These are phyloP conservation scores for Actinomucor elegans DNA, from an alignment of 371 early-diverging fungal genomes.

Conservation along the genomic window DNA sequence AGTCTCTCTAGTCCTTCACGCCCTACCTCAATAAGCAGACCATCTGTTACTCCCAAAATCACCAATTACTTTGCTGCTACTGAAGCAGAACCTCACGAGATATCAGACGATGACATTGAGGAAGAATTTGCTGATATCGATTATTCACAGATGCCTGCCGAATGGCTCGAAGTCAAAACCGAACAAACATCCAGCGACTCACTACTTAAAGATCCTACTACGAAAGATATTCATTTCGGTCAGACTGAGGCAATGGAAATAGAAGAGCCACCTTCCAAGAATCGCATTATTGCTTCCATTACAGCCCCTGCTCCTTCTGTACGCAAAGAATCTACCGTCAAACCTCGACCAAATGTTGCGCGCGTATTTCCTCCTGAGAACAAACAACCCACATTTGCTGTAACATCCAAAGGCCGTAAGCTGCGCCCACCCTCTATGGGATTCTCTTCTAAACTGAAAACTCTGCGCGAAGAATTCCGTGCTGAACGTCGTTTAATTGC, in stretches of 20 bases:
- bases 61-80: constrained; percentile 11
- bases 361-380: constrained; percentile 18
- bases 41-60: neutral
- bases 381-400: constrained; percentile 32
- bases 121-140: constrained; percentile 33
- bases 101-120: constrained; percentile 26
- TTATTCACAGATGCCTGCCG: constrained; percentile 37
- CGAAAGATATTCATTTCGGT: neutral
- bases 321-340: neutral
- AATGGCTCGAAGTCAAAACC: constrained; percentile 31
- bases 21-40: neutral
- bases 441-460: constrained; percentile 34
- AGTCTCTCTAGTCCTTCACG: constrained; percentile 2
- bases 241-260: constrained; percentile 4
- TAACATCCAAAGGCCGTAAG: constrained; percentile 42
- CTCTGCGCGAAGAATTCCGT: constrained; percentile 31
- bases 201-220: neutral
- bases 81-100: constrained; percentile 6
- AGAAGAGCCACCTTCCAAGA: neutral
- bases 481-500: constrained; percentile 36
- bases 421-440: constrained; percentile 44
- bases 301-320: neutral
- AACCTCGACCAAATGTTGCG: constrained; percentile 6
- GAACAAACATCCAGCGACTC: neutral
- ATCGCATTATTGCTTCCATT: neutral